These are phyloP conservation scores for Aspergillus haitiensis DNA, from an alignment of 495 filamentous ascomycete genomes.

Conservation along the genomic window DNA sequence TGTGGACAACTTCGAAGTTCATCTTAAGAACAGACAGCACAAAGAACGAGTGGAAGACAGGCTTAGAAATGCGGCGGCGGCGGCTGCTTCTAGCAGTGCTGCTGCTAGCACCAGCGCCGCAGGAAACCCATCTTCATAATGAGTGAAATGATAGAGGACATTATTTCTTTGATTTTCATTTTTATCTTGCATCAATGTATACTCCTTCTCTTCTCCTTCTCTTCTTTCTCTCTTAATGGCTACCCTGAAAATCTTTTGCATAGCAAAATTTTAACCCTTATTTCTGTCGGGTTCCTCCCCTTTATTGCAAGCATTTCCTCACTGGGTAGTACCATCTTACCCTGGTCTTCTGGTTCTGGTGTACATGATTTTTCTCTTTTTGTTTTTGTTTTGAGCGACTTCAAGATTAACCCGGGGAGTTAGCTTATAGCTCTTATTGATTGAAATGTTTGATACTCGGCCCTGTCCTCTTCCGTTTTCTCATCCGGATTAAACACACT, in stretches of 20 bases:
- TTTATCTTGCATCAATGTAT: constrained; percentile 17
- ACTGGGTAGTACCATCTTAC: background rate
- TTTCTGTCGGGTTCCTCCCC: constrained; percentile 1
- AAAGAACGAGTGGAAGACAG: constrained; percentile 69
- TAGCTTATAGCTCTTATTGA: background rate
- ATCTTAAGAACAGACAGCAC: constrained; percentile 79
- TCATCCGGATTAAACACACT: background rate
- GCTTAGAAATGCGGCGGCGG: constrained; percentile 23
- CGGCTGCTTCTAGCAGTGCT: constrained; percentile 10
- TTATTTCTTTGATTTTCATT: constrained; percentile 1
- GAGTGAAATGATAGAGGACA: constrained; percentile 17
- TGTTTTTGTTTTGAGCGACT: constrained; percentile 15
- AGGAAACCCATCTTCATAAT: constrained; percentile 15
- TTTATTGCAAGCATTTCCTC: constrained; percentile 4
- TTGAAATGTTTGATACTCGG: constrained; percentile 7
- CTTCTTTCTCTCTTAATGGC: background rate
- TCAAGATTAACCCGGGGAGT: background rate
- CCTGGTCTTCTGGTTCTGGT: constrained; percentile 16
- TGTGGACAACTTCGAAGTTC: constrained; percentile 85
- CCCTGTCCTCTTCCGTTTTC: background rate
- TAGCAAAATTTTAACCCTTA: background rate
- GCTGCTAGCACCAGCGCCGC: constrained; percentile 16
- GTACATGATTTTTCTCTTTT: constrained; percentile 22
- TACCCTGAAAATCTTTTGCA: background rate
- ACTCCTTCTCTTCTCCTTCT: constrained; percentile 10